phyloP scores from a whole-genome alignment of 148 eudicot species.

The Salicornia ramosissima region DNA sequence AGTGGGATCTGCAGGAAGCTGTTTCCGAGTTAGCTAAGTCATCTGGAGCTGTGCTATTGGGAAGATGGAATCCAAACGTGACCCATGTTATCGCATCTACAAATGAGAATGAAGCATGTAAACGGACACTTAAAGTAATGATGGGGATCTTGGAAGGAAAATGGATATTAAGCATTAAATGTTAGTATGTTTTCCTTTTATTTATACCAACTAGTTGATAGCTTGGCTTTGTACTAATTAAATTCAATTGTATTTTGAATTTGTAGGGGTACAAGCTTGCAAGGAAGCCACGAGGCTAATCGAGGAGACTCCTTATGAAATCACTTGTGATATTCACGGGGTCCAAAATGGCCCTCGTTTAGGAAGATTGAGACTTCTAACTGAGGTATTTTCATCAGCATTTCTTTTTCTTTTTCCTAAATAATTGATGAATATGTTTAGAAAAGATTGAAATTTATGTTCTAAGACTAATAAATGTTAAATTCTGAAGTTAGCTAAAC shows the following conservation, averaged over 20 bases:
- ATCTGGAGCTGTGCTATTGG: conserved; percentile 52
- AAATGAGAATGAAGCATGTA: conserved; percentile 72
- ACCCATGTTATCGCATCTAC: conserved; percentile 87
- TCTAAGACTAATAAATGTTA: neutral
- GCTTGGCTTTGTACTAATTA: neutral
- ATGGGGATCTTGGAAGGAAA: conserved; percentile 95
- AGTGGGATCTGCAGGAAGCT: conserved; percentile 52
- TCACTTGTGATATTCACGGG: conserved; percentile 70
- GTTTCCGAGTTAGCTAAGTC: conserved; percentile 52
- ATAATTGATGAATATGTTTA: too few species aligned
- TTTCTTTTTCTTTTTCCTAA: too few species aligned
- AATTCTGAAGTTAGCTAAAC: neutral
- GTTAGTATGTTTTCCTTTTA: conserved; percentile 36
- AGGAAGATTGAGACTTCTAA: conserved; percentile 67
- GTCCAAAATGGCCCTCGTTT: conserved; percentile 67
- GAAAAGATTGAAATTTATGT: neutral
- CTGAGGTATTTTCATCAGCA: conserved; percentile 45
- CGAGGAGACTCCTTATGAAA: conserved; percentile 71
- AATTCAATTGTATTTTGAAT: conserved; percentile 12
- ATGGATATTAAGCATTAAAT: conserved; percentile 70
- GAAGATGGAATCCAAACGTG: conserved; percentile 61
- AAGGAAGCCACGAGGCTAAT: conserved; percentile 47
- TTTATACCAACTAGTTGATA: neutral
- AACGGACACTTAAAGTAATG: conserved; percentile 82
- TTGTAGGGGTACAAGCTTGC: conserved; percentile 87